phyloP scores from a whole-genome alignment of 2,329 filamentous ascomycete genomes.

The Fusarium praegraminearum region DNA sequence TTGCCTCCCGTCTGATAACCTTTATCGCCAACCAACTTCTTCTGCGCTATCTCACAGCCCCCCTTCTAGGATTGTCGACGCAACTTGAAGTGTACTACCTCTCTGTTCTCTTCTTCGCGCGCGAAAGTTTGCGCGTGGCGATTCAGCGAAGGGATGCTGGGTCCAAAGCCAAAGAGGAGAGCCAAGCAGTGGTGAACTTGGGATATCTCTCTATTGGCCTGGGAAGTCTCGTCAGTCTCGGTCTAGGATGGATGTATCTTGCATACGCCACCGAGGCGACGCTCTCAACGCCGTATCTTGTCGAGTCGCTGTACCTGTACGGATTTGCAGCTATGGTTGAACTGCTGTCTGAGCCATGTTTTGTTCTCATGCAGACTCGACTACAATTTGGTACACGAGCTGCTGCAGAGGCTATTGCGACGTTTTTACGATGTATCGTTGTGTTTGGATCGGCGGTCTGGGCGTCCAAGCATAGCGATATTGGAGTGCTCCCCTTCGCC shows the following conservation, averaged over 20 bases:
- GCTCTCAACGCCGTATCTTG: slow-evolving; percentile 73
- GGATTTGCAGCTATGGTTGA: slow-evolving; percentile 74
- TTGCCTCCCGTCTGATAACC: slow-evolving; percentile 87
- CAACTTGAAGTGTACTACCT: slow-evolving; percentile 95
- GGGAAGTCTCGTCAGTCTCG: slow-evolving; percentile 72
- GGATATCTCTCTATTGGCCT: slow-evolving; percentile 82
- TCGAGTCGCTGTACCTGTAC: slow-evolving; percentile 65
- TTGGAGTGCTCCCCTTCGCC: slow-evolving; percentile 89
- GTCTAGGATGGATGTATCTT: slow-evolving; percentile 77
- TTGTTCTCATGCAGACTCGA: slow-evolving; percentile 86
- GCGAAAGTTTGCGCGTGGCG: slow-evolving; percentile 91
- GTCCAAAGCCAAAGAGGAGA: slow-evolving; percentile 49
- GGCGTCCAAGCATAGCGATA: slow-evolving; percentile 64
- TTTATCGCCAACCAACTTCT: slow-evolving; percentile 94
- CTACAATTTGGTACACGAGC: slow-evolving; percentile 85
- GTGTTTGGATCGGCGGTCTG: slow-evolving; percentile 79
- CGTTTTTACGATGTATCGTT: slow-evolving; percentile 78
- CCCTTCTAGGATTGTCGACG: slow-evolving; percentile 84
- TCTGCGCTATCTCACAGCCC: slow-evolving; percentile 86
- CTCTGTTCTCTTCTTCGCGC: slow-evolving; percentile 92
- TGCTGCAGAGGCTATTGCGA: slow-evolving; percentile 83
- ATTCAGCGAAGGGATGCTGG: slow-evolving; percentile 77
- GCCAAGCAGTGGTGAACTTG: slow-evolving; percentile 87
- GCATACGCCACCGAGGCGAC: slow-evolving; percentile 61
- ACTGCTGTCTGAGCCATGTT: slow-evolving; percentile 86